These are phyloP conservation scores for Beauveria bassiana DNA, from an alignment of 2,329 filamentous ascomycete species.

Conservation along the genomic window DNA sequence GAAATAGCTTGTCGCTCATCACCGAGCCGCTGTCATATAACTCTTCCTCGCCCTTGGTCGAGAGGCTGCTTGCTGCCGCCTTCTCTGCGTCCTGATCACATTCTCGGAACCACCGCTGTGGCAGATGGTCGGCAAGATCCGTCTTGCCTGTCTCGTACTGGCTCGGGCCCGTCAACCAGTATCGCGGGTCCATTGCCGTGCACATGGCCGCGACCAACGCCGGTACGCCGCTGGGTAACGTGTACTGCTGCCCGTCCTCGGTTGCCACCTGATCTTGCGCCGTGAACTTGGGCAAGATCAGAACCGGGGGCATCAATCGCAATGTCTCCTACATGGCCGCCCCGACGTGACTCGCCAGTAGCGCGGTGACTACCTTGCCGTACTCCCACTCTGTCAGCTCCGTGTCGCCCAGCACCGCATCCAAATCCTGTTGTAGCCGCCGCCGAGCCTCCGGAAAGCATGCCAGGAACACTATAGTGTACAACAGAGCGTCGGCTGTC, in stretches of 20 bases:
- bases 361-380: conserved; percentile 54
- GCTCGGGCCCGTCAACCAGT: conserved; percentile 56
- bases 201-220: conserved; percentile 50
- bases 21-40: conserved; percentile 52
- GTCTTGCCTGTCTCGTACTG: conserved; percentile 33
- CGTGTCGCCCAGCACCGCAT: conserved; percentile 51
- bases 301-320: conserved; percentile 62
- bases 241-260: conserved; percentile 49
- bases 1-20: conserved; percentile 54
- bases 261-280: conserved; percentile 47
- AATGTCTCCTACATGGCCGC: conserved; percentile 74
- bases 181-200: conserved; percentile 60
- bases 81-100: conserved; percentile 16
- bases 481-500: conserved; percentile 68
- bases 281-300: conserved; percentile 61
- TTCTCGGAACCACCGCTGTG: conserved; percentile 62
- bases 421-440: conserved; percentile 60
- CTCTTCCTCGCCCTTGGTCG: conserved; percentile 32
- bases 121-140: conserved; percentile 61
- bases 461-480: conserved; percentile 60
- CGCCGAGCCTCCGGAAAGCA: conserved; percentile 56
- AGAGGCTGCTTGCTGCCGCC: conserved; percentile 10
- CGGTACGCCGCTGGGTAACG: conserved; percentile 47
- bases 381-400: conserved; percentile 62
- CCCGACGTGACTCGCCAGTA: conserved; percentile 63